These are phyloP conservation scores for Leccinum uliginosum DNA, from an alignment of 768 basidiomycete species.

Conservation along the genomic window DNA sequence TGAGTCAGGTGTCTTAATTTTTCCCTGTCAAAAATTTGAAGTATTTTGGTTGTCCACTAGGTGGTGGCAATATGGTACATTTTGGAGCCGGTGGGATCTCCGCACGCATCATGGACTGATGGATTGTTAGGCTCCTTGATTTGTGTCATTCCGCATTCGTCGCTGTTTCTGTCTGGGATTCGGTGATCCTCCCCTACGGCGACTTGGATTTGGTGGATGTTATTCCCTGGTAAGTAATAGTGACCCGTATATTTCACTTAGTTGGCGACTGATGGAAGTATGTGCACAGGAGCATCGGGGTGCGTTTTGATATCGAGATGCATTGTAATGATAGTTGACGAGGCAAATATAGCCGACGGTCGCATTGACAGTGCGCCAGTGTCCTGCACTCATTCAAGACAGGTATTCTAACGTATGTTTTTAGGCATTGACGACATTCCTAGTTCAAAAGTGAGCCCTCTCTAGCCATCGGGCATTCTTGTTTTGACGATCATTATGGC, in stretches of 20 bases:
- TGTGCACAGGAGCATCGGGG: slow-evolving; percentile 22
- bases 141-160: slow-evolving; percentile 23
- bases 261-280: not conserved
- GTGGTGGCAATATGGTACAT: slow-evolving; percentile 20
- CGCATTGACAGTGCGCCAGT: slow-evolving; percentile 17
- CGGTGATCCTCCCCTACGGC: slow-evolving; percentile 21
- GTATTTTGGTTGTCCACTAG: slow-evolving; percentile 1
- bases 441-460: slow-evolving; percentile 18
- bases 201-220: slow-evolving; percentile 3
- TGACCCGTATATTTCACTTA: not conserved
- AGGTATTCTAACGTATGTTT: not conserved
- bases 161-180: slow-evolving; percentile 20
- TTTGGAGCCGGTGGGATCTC: no score
- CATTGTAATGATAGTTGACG: not conserved
- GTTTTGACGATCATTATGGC: not conserved
- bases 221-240: slow-evolving; percentile 22
- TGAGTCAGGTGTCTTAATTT: slow-evolving; percentile 2
- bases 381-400: not conserved
- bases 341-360: slow-evolving; percentile 13
- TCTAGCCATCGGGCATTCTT: not conserved
- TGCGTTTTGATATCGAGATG: slow-evolving; percentile 2
- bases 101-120: not conserved
- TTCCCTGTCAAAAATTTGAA: not conserved
- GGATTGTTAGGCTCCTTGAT: slow-evolving; percentile 17
- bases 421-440: slow-evolving; percentile 23